These are phyloP conservation scores for Parastagonospora nodorum DNA, from an alignment of 2,329 filamentous ascomycete species.

Conservation along the genomic window DNA sequence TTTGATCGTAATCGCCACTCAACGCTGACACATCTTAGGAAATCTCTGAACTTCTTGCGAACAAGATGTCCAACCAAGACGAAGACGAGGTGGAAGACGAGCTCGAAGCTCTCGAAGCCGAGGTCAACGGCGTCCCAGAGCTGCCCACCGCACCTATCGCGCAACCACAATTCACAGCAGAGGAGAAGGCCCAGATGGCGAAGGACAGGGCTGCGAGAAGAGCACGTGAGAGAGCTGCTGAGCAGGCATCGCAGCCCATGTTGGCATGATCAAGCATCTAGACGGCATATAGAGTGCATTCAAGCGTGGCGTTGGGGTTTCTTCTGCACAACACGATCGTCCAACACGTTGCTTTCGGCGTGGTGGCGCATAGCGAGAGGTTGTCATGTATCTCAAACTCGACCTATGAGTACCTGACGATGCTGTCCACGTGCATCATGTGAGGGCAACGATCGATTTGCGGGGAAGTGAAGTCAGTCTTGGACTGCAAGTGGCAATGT, in stretches of 20 bases:
- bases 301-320: conserved; percentile 42
- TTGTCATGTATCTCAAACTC: neutral
- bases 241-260: conserved; percentile 44
- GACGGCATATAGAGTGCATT: conserved; percentile 26
- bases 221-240: conserved; percentile 37
- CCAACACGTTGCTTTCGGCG: conserved; percentile 3
- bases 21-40: conserved; percentile 62
- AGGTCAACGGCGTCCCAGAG: conserved; percentile 53
- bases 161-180: conserved; percentile 36
- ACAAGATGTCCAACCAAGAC: conserved; percentile 88
- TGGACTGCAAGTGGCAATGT: conserved; percentile 1
- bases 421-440: conserved; percentile 25
- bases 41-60: conserved; percentile 87
- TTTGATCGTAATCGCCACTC: neutral
- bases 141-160: conserved; percentile 49
- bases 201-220: conserved; percentile 41
- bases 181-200: conserved; percentile 34
- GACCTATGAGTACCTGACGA: neutral
- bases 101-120: conserved; percentile 76
- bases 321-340: conserved; percentile 6
- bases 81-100: conserved; percentile 99
- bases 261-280: conserved; percentile 33
- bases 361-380: neutral
- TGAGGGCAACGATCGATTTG: conserved; percentile 2
- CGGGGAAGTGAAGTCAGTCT: neutral